Evolutionary conservation across 2,329 filamentous ascomycete genomes (phyloP).

Genomic region (Ophiocordyceps camponoti-saundersi): DNA sequence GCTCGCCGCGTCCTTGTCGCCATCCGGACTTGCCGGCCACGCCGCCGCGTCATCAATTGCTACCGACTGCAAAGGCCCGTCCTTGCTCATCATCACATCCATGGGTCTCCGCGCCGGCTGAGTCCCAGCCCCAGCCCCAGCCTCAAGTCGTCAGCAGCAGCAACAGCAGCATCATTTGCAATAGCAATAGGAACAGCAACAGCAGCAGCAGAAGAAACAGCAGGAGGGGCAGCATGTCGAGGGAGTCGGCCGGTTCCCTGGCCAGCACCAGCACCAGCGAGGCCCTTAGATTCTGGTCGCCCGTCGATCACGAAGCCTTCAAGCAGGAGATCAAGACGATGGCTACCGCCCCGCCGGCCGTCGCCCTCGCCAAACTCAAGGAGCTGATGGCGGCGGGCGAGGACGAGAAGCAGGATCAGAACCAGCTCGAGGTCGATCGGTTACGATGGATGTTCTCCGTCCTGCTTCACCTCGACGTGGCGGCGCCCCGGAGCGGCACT

Average conservation of each 20-base stretch:
- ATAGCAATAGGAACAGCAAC: too few species aligned
- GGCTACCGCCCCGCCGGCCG: conserved; percentile 2
- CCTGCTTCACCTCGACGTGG: conserved; percentile 28
- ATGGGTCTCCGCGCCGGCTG: conserved; percentile 1
- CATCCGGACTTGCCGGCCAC: conserved; percentile 3
- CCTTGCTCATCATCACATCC: conserved; percentile 1
- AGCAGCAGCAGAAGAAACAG: too few species aligned
- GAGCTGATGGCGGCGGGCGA: conserved; percentile 1
- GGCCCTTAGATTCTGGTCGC: not conserved
- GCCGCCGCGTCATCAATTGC: conserved; percentile 4
- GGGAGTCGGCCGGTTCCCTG: not conserved
- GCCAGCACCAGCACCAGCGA: not conserved
- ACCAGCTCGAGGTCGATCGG: conserved; percentile 9
- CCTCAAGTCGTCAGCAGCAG: not conserved
- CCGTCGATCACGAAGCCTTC: not conserved
- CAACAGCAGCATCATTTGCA: not conserved
- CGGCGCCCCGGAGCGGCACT: not conserved
- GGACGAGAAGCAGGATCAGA: not conserved
- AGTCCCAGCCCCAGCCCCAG: not conserved
- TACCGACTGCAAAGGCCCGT: not conserved
- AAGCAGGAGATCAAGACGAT: conserved; percentile 3
- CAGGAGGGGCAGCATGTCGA: not conserved
- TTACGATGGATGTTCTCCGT: conserved; percentile 40
- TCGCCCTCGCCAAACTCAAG: conserved; percentile 5
- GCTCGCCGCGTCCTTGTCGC: conserved; percentile 3